Conservation (phyloP, 2,329 filamentous ascomycete species). For the Aspergillus uvarum region DNA sequence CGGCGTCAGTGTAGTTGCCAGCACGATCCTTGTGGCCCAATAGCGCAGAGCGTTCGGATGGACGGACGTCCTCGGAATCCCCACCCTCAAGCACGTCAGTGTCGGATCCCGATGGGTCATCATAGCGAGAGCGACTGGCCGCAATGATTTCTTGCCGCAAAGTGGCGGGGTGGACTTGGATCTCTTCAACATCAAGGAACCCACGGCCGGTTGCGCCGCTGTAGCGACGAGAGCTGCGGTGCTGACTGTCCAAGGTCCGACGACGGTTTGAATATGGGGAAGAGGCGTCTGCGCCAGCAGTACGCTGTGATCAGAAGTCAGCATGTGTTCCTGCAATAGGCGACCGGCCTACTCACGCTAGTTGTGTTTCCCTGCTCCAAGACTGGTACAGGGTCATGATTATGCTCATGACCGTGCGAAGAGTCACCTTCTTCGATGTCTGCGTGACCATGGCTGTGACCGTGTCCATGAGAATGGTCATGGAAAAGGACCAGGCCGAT, state of each 20-base stretch:
- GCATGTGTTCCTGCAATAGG: neutral
- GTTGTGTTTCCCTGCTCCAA: constrained; percentile 35
- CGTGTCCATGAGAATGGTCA: constrained; percentile 84
- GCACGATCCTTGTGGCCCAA: constrained; percentile 44
- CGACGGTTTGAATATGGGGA: constrained; percentile 35
- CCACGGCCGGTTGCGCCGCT: constrained; percentile 58
- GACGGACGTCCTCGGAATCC: constrained; percentile 52
- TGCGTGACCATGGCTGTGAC: constrained; percentile 55
- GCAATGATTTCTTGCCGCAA: constrained; percentile 92
- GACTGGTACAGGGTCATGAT: constrained; percentile 41
- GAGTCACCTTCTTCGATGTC: constrained; percentile 47
- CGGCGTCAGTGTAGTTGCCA: constrained; percentile 36
- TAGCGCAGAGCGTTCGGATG: constrained; percentile 45
- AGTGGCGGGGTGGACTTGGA: constrained; percentile 83
- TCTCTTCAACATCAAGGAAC: constrained; percentile 61
- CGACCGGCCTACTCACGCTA: neutral
- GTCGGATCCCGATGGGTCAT: constrained; percentile 56
- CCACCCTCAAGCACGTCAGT: constrained; percentile 54
- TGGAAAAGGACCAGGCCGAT: constrained; percentile 88
- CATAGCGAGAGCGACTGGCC: constrained; percentile 67
- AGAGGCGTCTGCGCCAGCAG: constrained; percentile 27
- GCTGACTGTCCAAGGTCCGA: constrained; percentile 25
- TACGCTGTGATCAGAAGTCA: constrained; percentile 22
- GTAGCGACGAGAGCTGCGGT: constrained; percentile 34
- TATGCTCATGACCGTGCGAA: constrained; percentile 36